A percentile compares a stretch with the other conserved stretches of the same genome.
Conservation (phyloP, 2,329 filamentous ascomycete genomes). For the Ophiosphaerella herpotricha region DNA sequence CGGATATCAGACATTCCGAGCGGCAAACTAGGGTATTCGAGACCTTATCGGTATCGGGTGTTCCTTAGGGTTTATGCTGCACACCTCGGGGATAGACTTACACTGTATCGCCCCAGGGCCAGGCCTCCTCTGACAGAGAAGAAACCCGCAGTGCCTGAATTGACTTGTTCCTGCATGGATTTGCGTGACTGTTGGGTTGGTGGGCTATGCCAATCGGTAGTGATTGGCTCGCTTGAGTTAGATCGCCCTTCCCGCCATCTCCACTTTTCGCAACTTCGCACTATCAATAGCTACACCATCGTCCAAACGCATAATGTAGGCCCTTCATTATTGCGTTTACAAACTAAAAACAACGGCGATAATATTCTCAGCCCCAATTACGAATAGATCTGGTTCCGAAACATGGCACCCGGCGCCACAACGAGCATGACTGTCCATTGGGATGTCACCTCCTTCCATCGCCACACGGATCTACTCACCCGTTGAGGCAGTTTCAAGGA, state of each 20-base stretch:
- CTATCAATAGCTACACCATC: neutral
- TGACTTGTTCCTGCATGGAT: constrained; percentile 6
- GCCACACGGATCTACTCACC: constrained; percentile 14
- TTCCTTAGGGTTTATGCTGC: constrained; percentile 9
- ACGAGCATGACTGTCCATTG: neutral
- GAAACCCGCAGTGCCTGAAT: constrained; percentile 28
- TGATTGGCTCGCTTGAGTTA: constrained; percentile 13
- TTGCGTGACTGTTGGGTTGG: constrained; percentile 12
- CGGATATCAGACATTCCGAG: constrained; percentile 28
- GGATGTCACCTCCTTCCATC: constrained; percentile 13
- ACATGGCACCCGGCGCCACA: constrained; percentile 13
- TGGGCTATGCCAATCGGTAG: constrained; percentile 7
- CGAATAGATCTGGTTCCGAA: constrained; percentile 22
- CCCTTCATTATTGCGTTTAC: constrained; percentile 19
- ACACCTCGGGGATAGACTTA: constrained; percentile 5
- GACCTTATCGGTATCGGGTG: constrained; percentile 26
- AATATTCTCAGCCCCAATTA: constrained; percentile 22
- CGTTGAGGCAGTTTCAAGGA: constrained; percentile 16
- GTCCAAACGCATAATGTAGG: constrained; percentile 34
- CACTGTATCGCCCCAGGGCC: neutral
- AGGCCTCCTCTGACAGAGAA: constrained; percentile 19
- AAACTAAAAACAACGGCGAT: constrained; percentile 14
- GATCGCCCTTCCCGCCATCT: constrained; percentile 2
- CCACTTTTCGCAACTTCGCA: neutral
- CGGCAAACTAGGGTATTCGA: constrained; percentile 20